Conservation (phyloP, 2,329 filamentous ascomycete species). For the Neofusicoccum cordaticola region DNA sequence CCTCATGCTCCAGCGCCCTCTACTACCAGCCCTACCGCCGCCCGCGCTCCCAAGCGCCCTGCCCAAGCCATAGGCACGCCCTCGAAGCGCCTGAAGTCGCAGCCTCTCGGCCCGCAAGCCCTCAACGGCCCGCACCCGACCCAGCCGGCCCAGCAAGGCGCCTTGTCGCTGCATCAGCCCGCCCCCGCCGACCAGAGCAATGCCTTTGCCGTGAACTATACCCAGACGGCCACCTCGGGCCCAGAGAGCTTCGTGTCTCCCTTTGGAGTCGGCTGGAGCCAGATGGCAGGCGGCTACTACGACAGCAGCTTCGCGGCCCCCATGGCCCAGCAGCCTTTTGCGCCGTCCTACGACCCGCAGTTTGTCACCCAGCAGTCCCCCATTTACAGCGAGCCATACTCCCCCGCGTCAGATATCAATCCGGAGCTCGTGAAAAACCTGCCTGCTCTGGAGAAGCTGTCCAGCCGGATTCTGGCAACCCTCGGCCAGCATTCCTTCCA, state of each 20-base stretch:
- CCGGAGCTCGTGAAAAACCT: not conserved
- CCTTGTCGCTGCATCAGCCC: constrained; percentile 3
- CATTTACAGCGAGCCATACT: constrained; percentile 13
- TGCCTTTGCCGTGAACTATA: constrained; percentile 15
- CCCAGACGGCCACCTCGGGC: not conserved
- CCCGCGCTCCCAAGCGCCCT: constrained; percentile 14
- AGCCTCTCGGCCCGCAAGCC: constrained; percentile 6
- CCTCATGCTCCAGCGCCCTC: constrained; percentile 6
- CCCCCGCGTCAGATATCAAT: not conserved
- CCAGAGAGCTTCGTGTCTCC: constrained; percentile 7
- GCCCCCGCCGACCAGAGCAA: constrained; percentile 8
- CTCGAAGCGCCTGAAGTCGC: constrained; percentile 16
- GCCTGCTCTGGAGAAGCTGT: constrained; percentile 37
- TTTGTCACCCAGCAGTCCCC: constrained; percentile 9
- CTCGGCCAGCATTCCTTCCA: constrained; percentile 56
- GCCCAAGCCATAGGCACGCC: constrained; percentile 5
- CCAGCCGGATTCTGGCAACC: constrained; percentile 57
- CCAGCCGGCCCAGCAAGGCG: not conserved
- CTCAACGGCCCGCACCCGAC: not conserved
- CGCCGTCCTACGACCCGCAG: constrained; percentile 8
- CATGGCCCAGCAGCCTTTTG: constrained; percentile 7
- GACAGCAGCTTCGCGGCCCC: constrained; percentile 3
- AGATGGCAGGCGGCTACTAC: constrained; percentile 10
- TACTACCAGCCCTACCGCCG: not conserved
- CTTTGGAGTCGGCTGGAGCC: constrained; percentile 6